Evolutionary conservation across 257 asterid genomes (phyloP).

Genomic region (Fraxinus quadrangulata): DNA sequence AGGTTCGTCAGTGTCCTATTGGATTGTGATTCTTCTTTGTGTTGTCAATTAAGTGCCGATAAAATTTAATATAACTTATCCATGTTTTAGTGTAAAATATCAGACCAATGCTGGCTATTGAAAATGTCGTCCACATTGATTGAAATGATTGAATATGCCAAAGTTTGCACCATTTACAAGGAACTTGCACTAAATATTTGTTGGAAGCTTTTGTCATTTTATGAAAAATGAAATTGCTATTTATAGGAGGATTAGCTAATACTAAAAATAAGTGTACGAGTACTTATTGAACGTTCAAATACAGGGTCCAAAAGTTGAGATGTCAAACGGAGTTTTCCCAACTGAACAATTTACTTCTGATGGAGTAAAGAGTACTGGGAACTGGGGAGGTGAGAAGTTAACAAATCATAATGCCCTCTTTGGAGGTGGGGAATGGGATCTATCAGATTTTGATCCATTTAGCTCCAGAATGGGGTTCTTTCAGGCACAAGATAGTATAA

Average conservation of each 20-base stretch:
- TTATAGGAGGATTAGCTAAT: not conserved
- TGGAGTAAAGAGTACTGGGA: not conserved
- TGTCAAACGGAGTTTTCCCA: not conserved
- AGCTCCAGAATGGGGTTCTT: not conserved
- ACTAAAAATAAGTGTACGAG: not conserved
- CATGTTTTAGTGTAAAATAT: not conserved
- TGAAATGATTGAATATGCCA: not conserved
- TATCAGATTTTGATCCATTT: slow-evolving; percentile 9
- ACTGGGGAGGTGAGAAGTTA: slow-evolving; percentile 5
- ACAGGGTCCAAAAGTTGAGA: not conserved
- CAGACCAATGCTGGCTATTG: not conserved
- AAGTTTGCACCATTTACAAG: not conserved
- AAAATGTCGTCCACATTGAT: not conserved
- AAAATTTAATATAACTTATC: not conserved
- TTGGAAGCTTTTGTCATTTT: not conserved
- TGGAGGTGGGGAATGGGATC: slow-evolving; percentile 27
- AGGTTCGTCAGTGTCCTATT: not conserved
- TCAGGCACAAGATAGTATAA: not conserved
- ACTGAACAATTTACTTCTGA: not conserved
- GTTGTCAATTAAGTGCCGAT: not conserved
- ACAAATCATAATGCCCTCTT: slow-evolving; percentile 23
- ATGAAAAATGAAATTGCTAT: not conserved
- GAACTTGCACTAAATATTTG: not conserved
- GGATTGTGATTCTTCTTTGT: not conserved
- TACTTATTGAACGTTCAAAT: not conserved